phyloP scores from a whole-genome alignment of 495 filamentous ascomycete species.

The Patellaria atrata region DNA sequence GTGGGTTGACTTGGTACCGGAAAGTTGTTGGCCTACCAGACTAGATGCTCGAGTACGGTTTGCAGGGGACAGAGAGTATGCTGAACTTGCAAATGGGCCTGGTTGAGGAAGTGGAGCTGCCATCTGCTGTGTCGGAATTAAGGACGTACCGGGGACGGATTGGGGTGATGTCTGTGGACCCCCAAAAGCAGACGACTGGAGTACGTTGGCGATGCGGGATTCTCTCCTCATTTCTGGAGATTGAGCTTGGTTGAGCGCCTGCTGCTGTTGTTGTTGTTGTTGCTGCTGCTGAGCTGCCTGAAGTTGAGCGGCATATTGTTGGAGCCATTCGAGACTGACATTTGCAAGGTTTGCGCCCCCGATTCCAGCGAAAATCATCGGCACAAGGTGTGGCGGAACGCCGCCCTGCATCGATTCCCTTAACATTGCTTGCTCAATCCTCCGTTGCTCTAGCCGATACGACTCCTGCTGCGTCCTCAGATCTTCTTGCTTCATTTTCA shows the following conservation, averaged over 20 bases:
- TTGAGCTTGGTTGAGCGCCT: constrained; percentile 11
- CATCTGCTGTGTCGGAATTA: constrained; percentile 18
- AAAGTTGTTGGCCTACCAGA: too few relatives aligned
- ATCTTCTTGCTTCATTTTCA: constrained; percentile 76
- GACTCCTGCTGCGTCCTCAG: constrained; percentile 73
- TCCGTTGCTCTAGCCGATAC: constrained; percentile 63
- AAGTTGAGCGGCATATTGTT: constrained; percentile 45
- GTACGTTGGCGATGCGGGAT: constrained; percentile 27
- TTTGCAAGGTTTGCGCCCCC: constrained; percentile 48
- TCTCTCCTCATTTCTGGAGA: constrained; percentile 33
- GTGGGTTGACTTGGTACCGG: constrained; percentile 25
- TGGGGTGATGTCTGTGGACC: constrained; percentile 17
- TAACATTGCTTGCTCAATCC: constrained; percentile 72
- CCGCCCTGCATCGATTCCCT: constrained; percentile 65
- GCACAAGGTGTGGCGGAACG: constrained; percentile 74
- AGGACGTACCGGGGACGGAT: constrained; percentile 11
- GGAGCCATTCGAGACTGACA: constrained; percentile 54
- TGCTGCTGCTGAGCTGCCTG: constrained; percentile 31
- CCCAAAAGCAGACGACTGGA: constrained; percentile 16
- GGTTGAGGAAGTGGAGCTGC: constrained; percentile 10
- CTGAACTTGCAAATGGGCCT: constrained; percentile 8
- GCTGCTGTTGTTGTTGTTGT: constrained; percentile 39
- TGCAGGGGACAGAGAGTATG: constrained; percentile 18
- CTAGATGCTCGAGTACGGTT: constrained; percentile 20
- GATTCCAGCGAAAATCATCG: constrained; percentile 78